Base-by-base conservation (phyloP, 768 basidiomycete genomes). In the Amanita rubescens region DNA sequence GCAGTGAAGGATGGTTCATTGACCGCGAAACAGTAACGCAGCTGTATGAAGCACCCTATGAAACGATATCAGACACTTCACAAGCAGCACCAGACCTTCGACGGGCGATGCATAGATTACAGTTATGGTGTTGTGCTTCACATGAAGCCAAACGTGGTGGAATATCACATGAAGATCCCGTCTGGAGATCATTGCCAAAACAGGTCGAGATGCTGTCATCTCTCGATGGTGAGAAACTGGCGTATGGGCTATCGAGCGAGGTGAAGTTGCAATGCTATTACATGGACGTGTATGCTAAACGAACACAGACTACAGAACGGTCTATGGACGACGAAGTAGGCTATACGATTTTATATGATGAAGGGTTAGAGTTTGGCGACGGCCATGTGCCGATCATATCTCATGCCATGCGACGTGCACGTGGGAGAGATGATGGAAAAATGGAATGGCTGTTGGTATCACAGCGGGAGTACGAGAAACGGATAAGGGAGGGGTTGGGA, bases 261-360 rank as follows among this genome's bases (percentile, higher is more conserved):
- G 49, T 27, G 25, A 50, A 20, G 37, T 4, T 33, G 17, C 3
- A 11, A 22, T 2, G 12, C 11, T 11, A 19, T 38, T 49, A 3
- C 12, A 25, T 9, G 11, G 11, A 20, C 25, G 11, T n/a, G 30
- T 39, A 15, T n/a, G 12, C 30, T 27, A 7, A 32, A 9, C n/a
- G n/a, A 9, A 7, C 20, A 9, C 20, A 42, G 42, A 41, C n/a
- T 20, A 17, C 62, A 75, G 78, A 59, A 56, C 65, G 66, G 27
- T 68, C 70, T 11, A 65, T 65, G 19, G 81, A 85, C 62, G 84
- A 84, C 59, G 84, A 84, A 62, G 58, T 76, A 34, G 85, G 82
- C 5, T 73, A 79, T 60, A 56, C 56, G 17, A 68, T 75, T 57
- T 58, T 81, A 51, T 70, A 57, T 52, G 55, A 61, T 43, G 64